A percentile compares a stretch with the other conserved stretches of the same genome.
Evolutionary conservation across 2,329 filamentous ascomycete genomes (phyloP).

Genomic region (Botrytis sinoallii): DNA sequence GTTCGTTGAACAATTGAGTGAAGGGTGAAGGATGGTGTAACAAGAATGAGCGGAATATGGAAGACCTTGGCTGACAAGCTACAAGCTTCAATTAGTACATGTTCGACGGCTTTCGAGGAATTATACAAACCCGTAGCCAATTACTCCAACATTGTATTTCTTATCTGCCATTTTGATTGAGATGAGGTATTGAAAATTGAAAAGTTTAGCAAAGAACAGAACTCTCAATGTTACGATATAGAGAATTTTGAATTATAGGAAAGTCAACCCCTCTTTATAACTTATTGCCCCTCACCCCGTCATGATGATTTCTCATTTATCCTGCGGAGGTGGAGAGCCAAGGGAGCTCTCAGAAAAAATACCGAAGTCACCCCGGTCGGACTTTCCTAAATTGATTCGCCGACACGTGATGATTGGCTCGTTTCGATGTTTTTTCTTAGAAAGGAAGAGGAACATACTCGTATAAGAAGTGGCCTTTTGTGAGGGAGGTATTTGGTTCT

Average conservation of each 20-base stretch:
- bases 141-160: constrained; percentile 50
- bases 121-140: constrained; percentile 49
- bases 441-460: not conserved
- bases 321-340: not conserved
- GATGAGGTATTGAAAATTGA: too few relatives aligned
- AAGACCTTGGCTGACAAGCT: constrained; percentile 71
- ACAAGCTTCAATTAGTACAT: constrained; percentile 17
- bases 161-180: constrained; percentile 6
- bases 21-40: constrained; percentile 62
- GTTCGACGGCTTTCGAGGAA: not conserved
- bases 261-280: not conserved
- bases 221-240: not conserved
- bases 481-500: not conserved
- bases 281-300: not conserved
- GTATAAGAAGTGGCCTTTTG: not conserved
- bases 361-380: not conserved
- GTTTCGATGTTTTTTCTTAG: not conserved
- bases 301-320: constrained; percentile 1
- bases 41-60: constrained; percentile 74
- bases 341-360: not conserved
- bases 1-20: constrained; percentile 74
- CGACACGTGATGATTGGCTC: not conserved
- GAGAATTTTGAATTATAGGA: not conserved
- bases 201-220: not conserved
- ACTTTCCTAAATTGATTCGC: not conserved